Conservation (phyloP, 805 yeast genomes). For the Metschnikowia reukaufii region DNA sequence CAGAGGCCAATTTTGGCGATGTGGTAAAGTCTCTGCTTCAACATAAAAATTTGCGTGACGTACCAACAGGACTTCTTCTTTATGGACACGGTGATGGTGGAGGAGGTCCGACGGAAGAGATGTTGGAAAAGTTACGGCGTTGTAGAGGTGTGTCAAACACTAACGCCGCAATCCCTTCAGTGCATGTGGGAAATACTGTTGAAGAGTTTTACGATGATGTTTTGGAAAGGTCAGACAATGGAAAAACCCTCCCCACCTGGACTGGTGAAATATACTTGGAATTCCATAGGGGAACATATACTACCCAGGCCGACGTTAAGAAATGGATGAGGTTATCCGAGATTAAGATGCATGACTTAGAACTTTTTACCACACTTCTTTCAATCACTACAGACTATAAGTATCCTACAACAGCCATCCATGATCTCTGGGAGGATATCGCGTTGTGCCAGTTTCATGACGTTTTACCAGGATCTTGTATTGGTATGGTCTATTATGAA, state of each 20-base stretch:
- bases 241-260: constrained; percentile 78
- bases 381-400: constrained; percentile 55
- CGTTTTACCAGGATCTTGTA: constrained; percentile 96
- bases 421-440: constrained; percentile 82
- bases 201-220: constrained; percentile 75
- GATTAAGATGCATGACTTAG: constrained; percentile 78
- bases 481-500: constrained; percentile 81
- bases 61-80: constrained; percentile 75
- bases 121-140: constrained; percentile 89
- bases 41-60: constrained; percentile 80
- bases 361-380: constrained; percentile 74
- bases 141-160: constrained; percentile 85
- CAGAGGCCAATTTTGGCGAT: constrained; percentile 90
- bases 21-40: constrained; percentile 75
- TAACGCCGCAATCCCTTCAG: constrained; percentile 77
- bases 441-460: constrained; percentile 94
- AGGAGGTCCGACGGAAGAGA: constrained; percentile 94
- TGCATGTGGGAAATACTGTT: constrained; percentile 75
- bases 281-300: constrained; percentile 95
- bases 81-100: constrained; percentile 99
- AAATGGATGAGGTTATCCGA: constrained; percentile 77
- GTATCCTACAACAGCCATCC: constrained; percentile 72
- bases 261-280: constrained; percentile 91
- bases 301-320: constrained; percentile 88
- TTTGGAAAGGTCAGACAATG: constrained; percentile 60